Conservation (phyloP, 1,139 yeast genomes). For the Debaryomyces singareniensis region DNA sequence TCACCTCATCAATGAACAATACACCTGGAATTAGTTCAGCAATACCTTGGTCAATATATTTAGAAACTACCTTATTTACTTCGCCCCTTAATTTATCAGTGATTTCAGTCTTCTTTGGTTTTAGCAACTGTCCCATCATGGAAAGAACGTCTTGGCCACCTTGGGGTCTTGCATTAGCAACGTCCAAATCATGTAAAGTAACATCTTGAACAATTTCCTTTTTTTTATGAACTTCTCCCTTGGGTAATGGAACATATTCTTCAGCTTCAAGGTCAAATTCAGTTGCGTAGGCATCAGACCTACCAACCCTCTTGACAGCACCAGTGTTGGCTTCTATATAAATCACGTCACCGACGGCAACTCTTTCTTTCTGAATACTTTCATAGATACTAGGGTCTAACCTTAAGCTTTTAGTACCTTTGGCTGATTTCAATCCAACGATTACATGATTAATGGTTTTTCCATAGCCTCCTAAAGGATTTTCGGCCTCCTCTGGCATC, state of each 20-base stretch:
- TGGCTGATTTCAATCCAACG: conserved; percentile 90
- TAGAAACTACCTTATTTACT: conserved; percentile 92
- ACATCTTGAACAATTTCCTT: conserved; percentile 98
- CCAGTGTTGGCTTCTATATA: conserved; percentile 98
- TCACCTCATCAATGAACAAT: conserved; percentile 92
- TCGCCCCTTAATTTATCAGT: conserved; percentile 91
- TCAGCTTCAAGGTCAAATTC: conserved; percentile 98
- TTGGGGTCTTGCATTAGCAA: conserved; percentile 95
- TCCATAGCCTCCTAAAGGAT: conserved; percentile 96
- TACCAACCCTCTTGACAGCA: conserved; percentile 93
- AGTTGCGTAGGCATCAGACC: conserved; percentile 97
- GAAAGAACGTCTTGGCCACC: conserved; percentile 98
- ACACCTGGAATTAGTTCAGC: conserved; percentile 99
- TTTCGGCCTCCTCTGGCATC: conserved; percentile 95
- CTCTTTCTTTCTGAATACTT: conserved; percentile 91
- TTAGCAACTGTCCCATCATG: conserved; percentile 97
- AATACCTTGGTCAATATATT: conserved; percentile 95
- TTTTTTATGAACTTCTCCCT: conserved; percentile 98
- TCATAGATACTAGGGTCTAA: conserved; percentile 95
- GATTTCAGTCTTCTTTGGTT: conserved; percentile 97
- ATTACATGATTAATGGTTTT: conserved; percentile 92
- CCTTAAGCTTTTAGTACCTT: conserved; percentile 89
- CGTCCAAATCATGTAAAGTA: conserved; percentile 90
- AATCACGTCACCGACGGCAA: conserved; percentile 91
- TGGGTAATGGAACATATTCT: conserved; percentile 96